Evolutionary conservation across 768 basidiomycete species (phyloP).

Genomic region (Leucosporidium creatinivorum): DNA sequence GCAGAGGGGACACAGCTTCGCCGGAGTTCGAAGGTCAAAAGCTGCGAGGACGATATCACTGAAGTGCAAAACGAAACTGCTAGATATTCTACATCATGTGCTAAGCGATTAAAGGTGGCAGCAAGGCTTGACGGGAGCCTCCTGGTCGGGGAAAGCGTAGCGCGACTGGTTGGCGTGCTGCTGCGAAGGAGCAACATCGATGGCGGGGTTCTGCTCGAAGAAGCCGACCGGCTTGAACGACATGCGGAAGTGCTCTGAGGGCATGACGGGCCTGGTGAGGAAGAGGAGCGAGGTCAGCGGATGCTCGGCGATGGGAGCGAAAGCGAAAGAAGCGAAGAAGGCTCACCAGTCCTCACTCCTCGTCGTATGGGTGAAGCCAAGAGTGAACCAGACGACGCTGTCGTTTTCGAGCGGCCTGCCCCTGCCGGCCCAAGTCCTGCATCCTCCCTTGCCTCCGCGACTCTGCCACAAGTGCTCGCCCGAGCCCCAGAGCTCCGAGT

Average conservation of each 20-base stretch:
- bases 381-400: conserved; percentile 5
- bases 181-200: background rate
- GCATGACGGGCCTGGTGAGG: conserved; percentile 1
- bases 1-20: too few species aligned
- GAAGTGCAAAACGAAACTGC: too few species aligned
- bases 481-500: conserved; percentile 35
- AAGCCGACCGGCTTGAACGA: conserved; percentile 14
- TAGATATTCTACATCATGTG: too few species aligned
- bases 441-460: conserved; percentile 1
- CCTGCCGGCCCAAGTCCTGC: conserved; percentile 1
- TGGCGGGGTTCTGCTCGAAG: conserved; percentile 6
- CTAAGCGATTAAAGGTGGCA: background rate
- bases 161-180: conserved; percentile 4
- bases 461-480: conserved; percentile 12
- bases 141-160: background rate
- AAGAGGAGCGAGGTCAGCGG: background rate
- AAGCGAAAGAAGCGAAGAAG: background rate
- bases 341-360: background rate
- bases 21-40: too few species aligned
- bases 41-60: too few species aligned
- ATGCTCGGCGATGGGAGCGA: background rate
- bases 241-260: conserved; percentile 8
- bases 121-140: background rate
- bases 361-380: conserved; percentile 2
- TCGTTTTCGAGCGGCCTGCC: background rate